Conservation (phyloP, 1,139 yeast genomes). For the Suhomyces yuchorum region DNA sequence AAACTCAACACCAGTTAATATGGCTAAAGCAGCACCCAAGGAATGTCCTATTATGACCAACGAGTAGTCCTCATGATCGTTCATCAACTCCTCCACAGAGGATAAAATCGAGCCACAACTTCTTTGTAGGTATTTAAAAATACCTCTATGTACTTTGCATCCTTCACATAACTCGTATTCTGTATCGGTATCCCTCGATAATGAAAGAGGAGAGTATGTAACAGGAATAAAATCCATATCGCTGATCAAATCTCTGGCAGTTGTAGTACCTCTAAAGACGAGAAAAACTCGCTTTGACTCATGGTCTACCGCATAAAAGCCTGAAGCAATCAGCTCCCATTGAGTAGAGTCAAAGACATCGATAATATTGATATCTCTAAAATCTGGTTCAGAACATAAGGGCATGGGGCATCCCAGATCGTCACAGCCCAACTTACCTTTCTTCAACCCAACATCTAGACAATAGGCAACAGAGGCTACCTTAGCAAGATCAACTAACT, state of each 20-base stretch:
- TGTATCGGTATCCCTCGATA: slow-evolving; percentile 4
- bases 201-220: slow-evolving; percentile 33
- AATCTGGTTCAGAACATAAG: slow-evolving; percentile 25
- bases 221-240: slow-evolving; percentile 51
- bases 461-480: slow-evolving; percentile 44
- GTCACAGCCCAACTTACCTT: slow-evolving; percentile 27
- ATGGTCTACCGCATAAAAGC: slow-evolving; percentile 48
- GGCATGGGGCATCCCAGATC: slow-evolving; percentile 25
- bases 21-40: slow-evolving; percentile 70
- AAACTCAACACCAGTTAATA: slow-evolving; percentile 61
- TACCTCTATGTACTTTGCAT: slow-evolving; percentile 65
- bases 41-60: slow-evolving; percentile 69
- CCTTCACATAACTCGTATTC: slow-evolving; percentile 37
- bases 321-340: slow-evolving; percentile 54
- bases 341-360: slow-evolving; percentile 42
- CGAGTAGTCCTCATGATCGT: slow-evolving; percentile 46
- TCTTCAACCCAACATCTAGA: slow-evolving; percentile 31
- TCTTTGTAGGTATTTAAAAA: slow-evolving; percentile 44
- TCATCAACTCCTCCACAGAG: slow-evolving; percentile 33
- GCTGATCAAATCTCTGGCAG: slow-evolving; percentile 57
- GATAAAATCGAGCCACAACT: slow-evolving; percentile 39
- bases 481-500: slow-evolving; percentile 37
- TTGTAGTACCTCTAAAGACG: slow-evolving; percentile 59
- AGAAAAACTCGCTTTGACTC: slow-evolving; percentile 36
- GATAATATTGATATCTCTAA: slow-evolving; percentile 32